Evolutionary conservation across 768 basidiomycete genomes (phyloP).

Genomic region (Auricularia sp.): DNA sequence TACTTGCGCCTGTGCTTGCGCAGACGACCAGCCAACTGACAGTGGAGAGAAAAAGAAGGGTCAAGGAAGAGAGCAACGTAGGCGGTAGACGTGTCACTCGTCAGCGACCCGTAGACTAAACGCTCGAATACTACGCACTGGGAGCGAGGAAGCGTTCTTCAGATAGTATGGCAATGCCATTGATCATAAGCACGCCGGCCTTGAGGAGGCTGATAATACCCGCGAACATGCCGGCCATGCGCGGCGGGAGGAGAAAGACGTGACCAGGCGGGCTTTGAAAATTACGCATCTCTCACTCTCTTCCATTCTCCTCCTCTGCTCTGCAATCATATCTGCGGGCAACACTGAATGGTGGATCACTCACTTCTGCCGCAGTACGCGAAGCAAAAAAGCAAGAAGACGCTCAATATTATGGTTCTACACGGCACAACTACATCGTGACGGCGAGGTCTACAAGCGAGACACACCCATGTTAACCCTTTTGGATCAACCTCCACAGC

Average conservation of each 20-base stretch:
- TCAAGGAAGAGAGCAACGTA: conserved; percentile 11
- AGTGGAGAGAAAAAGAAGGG: background rate
- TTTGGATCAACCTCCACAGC: no score
- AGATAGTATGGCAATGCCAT: conserved; percentile 89
- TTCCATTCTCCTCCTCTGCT: no score
- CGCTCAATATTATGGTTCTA: no score
- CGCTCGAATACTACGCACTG: conserved; percentile 42
- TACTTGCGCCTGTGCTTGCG: conserved; percentile 41
- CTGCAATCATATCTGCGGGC: no score
- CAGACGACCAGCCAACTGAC: conserved; percentile 82
- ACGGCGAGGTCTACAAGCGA: no score
- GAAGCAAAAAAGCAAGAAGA: no score
- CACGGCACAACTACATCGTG: no score
- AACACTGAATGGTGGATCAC: no score
- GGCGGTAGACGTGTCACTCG: conserved; percentile 1
- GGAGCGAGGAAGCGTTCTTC: conserved; percentile 93
- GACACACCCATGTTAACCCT: no score
- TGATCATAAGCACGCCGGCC: conserved; percentile 78
- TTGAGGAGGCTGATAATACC: conserved; percentile 50
- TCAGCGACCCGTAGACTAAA: background rate
- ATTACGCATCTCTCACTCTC: no score
- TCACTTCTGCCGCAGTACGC: no score
- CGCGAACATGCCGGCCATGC: conserved; percentile 6
- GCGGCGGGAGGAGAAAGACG: background rate
- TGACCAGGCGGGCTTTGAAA: no score